Conservation (phyloP, 164 flowering plant species). For the Akebia trifoliata region DNA sequence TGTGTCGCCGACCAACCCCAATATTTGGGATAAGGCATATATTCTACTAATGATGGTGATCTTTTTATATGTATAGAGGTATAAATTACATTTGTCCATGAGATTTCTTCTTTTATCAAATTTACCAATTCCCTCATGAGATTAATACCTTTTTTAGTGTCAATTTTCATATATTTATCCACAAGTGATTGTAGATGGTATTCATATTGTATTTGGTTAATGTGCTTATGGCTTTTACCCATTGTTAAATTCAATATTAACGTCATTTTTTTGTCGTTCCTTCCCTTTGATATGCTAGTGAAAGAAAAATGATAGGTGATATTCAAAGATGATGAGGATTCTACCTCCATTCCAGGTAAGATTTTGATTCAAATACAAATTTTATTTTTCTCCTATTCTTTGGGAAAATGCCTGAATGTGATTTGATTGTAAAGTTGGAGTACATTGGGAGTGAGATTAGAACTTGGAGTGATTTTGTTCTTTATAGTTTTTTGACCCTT, state of each 20-base stretch:
- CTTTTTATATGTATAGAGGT: no score
- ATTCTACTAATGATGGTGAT: not conserved
- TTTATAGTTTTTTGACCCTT: not conserved
- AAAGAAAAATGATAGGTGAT: constrained; percentile 88
- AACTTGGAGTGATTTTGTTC: constrained; percentile 3
- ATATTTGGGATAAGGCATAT: not conserved
- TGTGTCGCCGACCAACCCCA: not conserved
- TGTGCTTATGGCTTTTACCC: not conserved
- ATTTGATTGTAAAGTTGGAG: not conserved
- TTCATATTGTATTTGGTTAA: not conserved
- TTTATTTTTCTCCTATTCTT: not conserved
- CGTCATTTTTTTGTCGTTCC: not conserved
- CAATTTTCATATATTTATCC: not conserved
- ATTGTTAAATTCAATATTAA: not conserved
- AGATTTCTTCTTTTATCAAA: no score
- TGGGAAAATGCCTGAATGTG: not conserved
- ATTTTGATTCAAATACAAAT: not conserved
- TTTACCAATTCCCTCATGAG: not conserved
- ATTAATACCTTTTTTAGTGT: not conserved
- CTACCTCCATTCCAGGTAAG: constrained; percentile 80
- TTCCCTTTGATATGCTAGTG: constrained; percentile 37
- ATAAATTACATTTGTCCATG: no score
- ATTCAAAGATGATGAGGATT: constrained; percentile 87
- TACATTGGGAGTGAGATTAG: not conserved
- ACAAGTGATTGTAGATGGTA: not conserved